Base-by-base conservation (phyloP, 345 rosid genomes). In the Crucihimalaya himalaica region DNA sequence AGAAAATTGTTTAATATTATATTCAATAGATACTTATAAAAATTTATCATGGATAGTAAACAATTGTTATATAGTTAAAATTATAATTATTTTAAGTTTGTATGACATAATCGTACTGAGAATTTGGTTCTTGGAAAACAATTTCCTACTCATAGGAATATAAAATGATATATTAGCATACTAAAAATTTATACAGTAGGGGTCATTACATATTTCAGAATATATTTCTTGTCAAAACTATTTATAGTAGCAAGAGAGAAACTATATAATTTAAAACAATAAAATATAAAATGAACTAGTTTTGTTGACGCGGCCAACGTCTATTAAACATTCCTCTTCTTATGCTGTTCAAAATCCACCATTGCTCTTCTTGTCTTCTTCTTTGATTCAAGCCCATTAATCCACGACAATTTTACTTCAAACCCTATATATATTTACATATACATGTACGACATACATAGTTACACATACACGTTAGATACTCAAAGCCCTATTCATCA, bases 231-330 rank as follows among this genome's bases (percentile, higher is more conserved):
- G 45, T 47, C 13, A 73, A 58, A 66, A 48, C 59, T 29, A 66
- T 15, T 58, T 58, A 14, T 66, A 66, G 72, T 74, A 48, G 7
- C 6, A 29, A 54, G 47, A 23, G 34, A 63, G 37, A 73, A 21
- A 65, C 29, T 64, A 32, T 11, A 21, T 43, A 14, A 19, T 42
- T 39, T 42, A 21, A 51, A 51, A 31, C 40, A 52, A 51, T 29
- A 48, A 60, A 20, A 19, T 27, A 28, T n/a, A 31, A 8, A 32
- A 11, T 37, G 4, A 32, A 69, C 32, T 69, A 53, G 53, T 31
- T 23, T 15, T 27, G 19, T 76, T 69, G 74, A 76, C 79, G 3
- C 66, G 75, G 79, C 46, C 62, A 76, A 76, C 79, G 79, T 76
- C 59, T 76, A 63, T n/a, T 53, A 62, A 69, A 69, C 75, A 76